Conservation (phyloP, 768 basidiomycete genomes). For the Mycena venus region DNA sequence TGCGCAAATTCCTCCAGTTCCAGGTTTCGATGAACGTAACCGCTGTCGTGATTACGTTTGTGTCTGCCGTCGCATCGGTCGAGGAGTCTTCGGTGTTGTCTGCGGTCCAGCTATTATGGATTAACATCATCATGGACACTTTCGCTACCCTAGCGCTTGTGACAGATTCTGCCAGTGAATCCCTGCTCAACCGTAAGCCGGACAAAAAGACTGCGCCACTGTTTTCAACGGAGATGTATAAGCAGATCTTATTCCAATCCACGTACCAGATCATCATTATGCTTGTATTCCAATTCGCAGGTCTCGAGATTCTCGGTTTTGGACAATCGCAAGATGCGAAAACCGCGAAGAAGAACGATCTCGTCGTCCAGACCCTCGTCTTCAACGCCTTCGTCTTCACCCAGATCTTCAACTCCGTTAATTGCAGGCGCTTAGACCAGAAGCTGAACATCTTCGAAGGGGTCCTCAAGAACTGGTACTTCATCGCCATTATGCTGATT, state of each 20-base stretch:
- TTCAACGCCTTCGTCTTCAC: slow-evolving; percentile 99
- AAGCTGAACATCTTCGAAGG: slow-evolving; percentile 92
- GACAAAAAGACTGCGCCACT: slow-evolving; percentile 91
- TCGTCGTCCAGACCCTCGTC: slow-evolving; percentile 84
- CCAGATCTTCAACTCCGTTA: no score
- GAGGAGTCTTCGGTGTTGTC: slow-evolving; percentile 88
- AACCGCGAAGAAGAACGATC: slow-evolving; percentile 61
- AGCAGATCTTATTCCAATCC: slow-evolving; percentile 94
- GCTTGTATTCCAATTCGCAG: slow-evolving; percentile 93
- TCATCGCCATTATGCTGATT: slow-evolving; percentile 85
- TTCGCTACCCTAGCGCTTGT: slow-evolving; percentile 98
- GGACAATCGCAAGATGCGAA: slow-evolving; percentile 47
- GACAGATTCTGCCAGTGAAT: slow-evolving; percentile 91
- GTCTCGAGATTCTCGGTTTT: slow-evolving; percentile 77
- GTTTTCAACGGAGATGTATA: slow-evolving; percentile 95
- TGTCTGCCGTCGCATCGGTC: slow-evolving; percentile 86
- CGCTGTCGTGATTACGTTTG: no score
- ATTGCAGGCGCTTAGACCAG: slow-evolving; percentile 86
- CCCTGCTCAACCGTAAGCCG: slow-evolving; percentile 88
- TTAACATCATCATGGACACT: no score
- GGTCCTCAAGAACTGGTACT: slow-evolving; percentile 83
- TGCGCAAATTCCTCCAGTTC: no score
- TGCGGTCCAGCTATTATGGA: no score
- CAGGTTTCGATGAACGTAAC: no score
- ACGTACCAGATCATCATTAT: no score